Percentiles rank a stretch among this genome's conserved stretches.
These are phyloP conservation scores for button mushroom (Agaricus bisporus) DNA, from an alignment of 768 basidiomycete genomes.

Conservation along the genomic window DNA sequence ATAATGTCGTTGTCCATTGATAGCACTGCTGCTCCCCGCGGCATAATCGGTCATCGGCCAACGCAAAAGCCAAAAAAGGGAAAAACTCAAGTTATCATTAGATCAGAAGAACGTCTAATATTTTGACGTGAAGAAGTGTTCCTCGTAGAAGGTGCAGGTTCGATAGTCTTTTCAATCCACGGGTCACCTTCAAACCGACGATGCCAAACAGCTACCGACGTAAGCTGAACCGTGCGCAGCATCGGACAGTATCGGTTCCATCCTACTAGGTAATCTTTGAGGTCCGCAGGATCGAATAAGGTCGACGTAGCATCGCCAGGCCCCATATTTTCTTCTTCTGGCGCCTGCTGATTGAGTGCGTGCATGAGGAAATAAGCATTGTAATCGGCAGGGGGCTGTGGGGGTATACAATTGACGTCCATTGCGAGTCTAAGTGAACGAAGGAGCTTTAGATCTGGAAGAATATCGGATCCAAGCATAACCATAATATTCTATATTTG, in stretches of 20 bases:
- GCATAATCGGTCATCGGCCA: too few relatives aligned
- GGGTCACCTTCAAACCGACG: constrained; percentile 22
- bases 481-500: constrained; percentile 21
- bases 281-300: constrained; percentile 6
- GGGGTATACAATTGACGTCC: constrained; percentile 12
- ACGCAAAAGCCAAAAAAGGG: too few relatives aligned
- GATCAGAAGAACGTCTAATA: too few relatives aligned
- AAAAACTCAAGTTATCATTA: too few relatives aligned
- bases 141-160: not conserved
- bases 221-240: constrained; percentile 23
- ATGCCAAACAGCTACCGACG: constrained; percentile 16
- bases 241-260: constrained; percentile 26
- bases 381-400: constrained; percentile 6
- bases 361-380: constrained; percentile 10
- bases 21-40: too few relatives aligned
- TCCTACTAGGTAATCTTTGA: constrained; percentile 24
- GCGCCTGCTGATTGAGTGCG: constrained; percentile 1
- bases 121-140: not conserved
- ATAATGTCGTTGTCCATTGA: too few relatives aligned
- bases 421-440: constrained; percentile 19
- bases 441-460: constrained; percentile 18
- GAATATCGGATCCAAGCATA: constrained; percentile 23
- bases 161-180: constrained; percentile 14
- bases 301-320: constrained; percentile 2
- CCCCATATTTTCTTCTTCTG: constrained; percentile 5